Evolutionary conservation across 2,329 filamentous ascomycete species (phyloP).

Genomic region (Pseudogymnoascus sp.): DNA sequence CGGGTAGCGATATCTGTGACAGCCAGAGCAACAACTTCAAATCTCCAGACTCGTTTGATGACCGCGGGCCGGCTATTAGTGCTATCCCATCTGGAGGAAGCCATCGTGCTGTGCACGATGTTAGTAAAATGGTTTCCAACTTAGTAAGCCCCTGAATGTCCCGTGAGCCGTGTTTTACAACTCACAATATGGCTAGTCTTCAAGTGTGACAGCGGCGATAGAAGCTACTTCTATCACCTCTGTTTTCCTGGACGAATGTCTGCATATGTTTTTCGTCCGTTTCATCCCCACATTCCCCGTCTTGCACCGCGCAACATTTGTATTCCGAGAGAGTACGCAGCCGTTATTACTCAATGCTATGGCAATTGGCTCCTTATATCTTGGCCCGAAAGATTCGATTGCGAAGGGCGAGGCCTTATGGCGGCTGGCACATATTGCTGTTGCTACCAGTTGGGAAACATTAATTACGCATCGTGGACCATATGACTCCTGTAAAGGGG

Average conservation of each 20-base stretch:
- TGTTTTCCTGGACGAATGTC: conserved; percentile 38
- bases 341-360: conserved; percentile 38
- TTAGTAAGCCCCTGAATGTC: conserved; percentile 28
- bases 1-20: background rate
- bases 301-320: conserved; percentile 38
- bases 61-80: conserved; percentile 31
- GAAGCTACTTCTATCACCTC: conserved; percentile 38
- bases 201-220: conserved; percentile 37
- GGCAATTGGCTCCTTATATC: conserved; percentile 38
- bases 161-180: background rate
- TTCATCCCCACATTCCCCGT: conserved; percentile 41
- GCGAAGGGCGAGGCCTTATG: conserved; percentile 38
- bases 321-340: conserved; percentile 38
- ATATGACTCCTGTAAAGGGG: conserved; percentile 36
- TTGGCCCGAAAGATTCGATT: conserved; percentile 37
- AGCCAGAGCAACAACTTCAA: conserved; percentile 19
- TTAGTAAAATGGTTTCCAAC: conserved; percentile 37
- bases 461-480: conserved; percentile 37
- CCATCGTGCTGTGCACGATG: conserved; percentile 38
- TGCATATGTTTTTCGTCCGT: conserved; percentile 41
- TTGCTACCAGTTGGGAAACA: conserved; percentile 40
- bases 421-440: conserved; percentile 37
- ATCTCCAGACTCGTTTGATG: conserved; percentile 30
- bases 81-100: conserved; percentile 35
- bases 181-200: conserved; percentile 27